These are phyloP conservation scores for Pestalotiopsis sp. DNA, from an alignment of 2,329 filamentous ascomycete genomes.

Conservation along the genomic window DNA sequence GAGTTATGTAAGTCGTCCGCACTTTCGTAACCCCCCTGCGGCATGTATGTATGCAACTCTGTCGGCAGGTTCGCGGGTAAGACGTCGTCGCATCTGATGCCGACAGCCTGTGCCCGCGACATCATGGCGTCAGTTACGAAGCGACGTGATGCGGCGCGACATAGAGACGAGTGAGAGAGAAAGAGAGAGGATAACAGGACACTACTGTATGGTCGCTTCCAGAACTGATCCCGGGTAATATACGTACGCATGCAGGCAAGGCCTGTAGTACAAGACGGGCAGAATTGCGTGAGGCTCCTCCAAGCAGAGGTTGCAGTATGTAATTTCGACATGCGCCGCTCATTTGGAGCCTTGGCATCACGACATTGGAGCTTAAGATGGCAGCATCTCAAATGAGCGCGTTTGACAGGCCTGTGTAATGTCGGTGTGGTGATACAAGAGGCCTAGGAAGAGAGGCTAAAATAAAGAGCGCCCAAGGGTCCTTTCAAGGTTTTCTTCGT, in stretches of 20 bases:
- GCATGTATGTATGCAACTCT: not conserved
- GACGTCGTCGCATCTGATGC: not conserved
- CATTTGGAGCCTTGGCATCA: slow-evolving; percentile 9
- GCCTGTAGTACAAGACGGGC: not conserved
- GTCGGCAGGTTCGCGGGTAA: not conserved
- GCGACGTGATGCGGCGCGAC: not conserved
- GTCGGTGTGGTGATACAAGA: slow-evolving; percentile 9
- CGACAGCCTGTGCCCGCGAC: not conserved
- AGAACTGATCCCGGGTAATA: too few species aligned
- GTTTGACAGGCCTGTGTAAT: slow-evolving; percentile 6
- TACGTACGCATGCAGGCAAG: not conserved
- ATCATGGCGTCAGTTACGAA: not conserved
- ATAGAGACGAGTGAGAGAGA: not conserved
- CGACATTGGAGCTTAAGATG: slow-evolving; percentile 6
- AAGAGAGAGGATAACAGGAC: not conserved
- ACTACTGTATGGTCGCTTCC: too few species aligned
- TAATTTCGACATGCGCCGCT: not conserved
- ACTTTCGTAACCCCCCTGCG: not conserved
- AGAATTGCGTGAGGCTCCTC: not conserved
- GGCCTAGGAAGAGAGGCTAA: not conserved
- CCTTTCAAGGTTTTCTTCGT: not conserved
- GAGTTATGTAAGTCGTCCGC: not conserved
- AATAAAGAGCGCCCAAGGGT: not conserved
- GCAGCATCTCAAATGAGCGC: not conserved
- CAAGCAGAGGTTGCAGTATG: too few species aligned